phyloP scores from a whole-genome alignment of 768 basidiomycete species.

The Pulveroboletus sp. region DNA sequence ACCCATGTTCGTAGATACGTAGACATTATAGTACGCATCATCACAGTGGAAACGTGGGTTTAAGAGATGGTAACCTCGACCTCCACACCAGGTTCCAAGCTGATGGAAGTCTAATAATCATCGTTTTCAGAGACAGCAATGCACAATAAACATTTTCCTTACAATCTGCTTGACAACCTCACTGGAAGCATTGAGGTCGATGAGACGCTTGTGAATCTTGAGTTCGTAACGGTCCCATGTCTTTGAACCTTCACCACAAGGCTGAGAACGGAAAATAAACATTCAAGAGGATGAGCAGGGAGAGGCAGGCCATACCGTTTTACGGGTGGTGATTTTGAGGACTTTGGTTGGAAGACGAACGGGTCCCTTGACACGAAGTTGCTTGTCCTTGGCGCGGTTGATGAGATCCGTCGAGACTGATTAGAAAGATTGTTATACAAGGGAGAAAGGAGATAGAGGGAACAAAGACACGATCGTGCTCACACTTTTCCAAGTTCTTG shows the following conservation, averaged over 20 bases:
- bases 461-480: conserved; percentile 19
- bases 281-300: background rate
- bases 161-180: conserved; percentile 99
- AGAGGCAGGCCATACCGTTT: conserved; percentile 66
- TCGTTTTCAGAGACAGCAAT: conserved; percentile 4
- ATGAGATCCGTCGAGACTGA: conserved; percentile 94
- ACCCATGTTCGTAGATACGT: conserved; percentile 2
- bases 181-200: conserved; percentile 97
- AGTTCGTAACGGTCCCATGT: conserved; percentile 99
- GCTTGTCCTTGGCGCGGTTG: conserved; percentile 99
- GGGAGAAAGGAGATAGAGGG: background rate
- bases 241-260: conserved; percentile 99
- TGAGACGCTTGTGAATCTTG: conserved; percentile 99
- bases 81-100: conserved; percentile 98
- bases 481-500: conserved; percentile 98
- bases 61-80: conserved; percentile 96
- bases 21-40: background rate
- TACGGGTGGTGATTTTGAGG: conserved; percentile 98
- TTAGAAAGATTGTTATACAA: too few species aligned
- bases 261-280: conserved; percentile 42
- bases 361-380: conserved; percentile 98
- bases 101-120: conserved; percentile 82
- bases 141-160: conserved; percentile 33
- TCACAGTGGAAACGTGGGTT: conserved; percentile 8
- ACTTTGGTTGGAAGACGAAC: conserved; percentile 99